These are phyloP conservation scores for Vigna radiata DNA, from an alignment of 306 rosid species.

Conservation along the genomic window DNA sequence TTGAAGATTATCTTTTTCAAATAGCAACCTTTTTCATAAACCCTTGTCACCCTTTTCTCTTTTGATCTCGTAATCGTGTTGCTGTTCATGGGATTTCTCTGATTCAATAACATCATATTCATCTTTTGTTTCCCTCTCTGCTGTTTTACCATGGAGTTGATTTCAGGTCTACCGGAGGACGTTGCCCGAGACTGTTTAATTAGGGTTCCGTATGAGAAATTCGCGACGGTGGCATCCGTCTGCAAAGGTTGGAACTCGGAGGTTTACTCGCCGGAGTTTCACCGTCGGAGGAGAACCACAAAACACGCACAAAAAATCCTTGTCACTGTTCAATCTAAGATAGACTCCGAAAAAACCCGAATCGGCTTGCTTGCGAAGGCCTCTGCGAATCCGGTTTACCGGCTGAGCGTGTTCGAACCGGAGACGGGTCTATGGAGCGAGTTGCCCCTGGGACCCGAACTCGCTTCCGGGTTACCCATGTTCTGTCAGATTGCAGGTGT, in stretches of 20 bases:
- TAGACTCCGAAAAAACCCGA: conserved; percentile 39
- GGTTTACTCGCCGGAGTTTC: conserved; percentile 67
- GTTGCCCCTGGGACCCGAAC: conserved; percentile 47
- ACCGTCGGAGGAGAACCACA: conserved; percentile 39
- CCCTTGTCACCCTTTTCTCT: neutral
- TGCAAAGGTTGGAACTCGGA: conserved; percentile 65
- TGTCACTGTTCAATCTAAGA: conserved; percentile 62
- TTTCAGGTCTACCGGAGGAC: conserved; percentile 77
- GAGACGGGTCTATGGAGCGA: conserved; percentile 61
- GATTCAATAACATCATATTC: neutral
- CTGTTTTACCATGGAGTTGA: conserved; percentile 57
- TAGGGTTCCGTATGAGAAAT: conserved; percentile 53
- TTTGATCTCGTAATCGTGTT: no score
- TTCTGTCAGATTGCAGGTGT: conserved; percentile 66
- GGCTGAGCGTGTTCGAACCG: conserved; percentile 57
- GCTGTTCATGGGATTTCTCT: neutral
- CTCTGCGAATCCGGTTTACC: conserved; percentile 49
- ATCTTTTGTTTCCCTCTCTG: neutral
- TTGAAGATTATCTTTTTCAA: neutral
- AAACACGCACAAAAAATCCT: conserved; percentile 59
- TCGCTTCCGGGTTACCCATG: conserved; percentile 60
- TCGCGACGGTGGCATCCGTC: conserved; percentile 54
- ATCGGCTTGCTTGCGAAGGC: conserved; percentile 37
- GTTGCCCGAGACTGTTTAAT: conserved; percentile 64
- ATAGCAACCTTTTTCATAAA: neutral